These are phyloP conservation scores for Polyplosphaeria fusca DNA, from an alignment of 495 filamentous ascomycete species.

Conservation along the genomic window DNA sequence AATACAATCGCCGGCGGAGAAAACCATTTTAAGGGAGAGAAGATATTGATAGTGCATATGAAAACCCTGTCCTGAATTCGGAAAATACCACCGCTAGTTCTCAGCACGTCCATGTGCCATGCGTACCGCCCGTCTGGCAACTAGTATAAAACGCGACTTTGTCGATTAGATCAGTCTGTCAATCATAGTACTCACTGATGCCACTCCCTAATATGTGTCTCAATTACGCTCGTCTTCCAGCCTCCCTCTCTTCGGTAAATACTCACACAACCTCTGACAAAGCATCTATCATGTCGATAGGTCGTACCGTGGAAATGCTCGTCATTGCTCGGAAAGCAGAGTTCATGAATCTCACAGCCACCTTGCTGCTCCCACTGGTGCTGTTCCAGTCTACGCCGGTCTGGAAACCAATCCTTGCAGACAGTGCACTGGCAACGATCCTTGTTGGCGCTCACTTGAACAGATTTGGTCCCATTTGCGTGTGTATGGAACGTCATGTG, in stretches of 20 bases:
- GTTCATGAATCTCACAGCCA: conserved; percentile 1
- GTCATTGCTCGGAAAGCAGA: conserved; percentile 3
- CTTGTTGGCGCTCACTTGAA: conserved; percentile 1
- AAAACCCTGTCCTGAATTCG: too few species aligned
- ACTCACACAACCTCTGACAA: conserved; percentile 4
- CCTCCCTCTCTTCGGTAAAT: conserved; percentile 2
- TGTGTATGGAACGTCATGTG: background rate
- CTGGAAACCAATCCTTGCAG: conserved; percentile 3
- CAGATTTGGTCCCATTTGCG: background rate
- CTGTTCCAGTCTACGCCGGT: background rate
- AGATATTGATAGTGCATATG: too few species aligned
- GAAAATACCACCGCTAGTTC: too few species aligned
- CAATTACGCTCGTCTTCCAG: conserved; percentile 5
- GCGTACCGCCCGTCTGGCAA: too few species aligned
- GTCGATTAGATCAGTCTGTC: too few species aligned
- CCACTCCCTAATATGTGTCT: conserved; percentile 9
- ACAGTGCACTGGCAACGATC: conserved; percentile 6
- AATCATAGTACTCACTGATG: background rate
- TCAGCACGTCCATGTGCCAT: too few species aligned
- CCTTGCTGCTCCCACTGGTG: conserved; percentile 3
- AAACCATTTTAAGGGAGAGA: too few species aligned
- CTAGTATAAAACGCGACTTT: too few species aligned
- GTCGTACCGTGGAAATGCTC: background rate
- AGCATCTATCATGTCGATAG: conserved; percentile 9
- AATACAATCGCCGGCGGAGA: too few species aligned